Evolutionary conservation across 2,329 filamentous ascomycete species (phyloP).

Genomic region (Atkinsonella hypoxylon): DNA sequence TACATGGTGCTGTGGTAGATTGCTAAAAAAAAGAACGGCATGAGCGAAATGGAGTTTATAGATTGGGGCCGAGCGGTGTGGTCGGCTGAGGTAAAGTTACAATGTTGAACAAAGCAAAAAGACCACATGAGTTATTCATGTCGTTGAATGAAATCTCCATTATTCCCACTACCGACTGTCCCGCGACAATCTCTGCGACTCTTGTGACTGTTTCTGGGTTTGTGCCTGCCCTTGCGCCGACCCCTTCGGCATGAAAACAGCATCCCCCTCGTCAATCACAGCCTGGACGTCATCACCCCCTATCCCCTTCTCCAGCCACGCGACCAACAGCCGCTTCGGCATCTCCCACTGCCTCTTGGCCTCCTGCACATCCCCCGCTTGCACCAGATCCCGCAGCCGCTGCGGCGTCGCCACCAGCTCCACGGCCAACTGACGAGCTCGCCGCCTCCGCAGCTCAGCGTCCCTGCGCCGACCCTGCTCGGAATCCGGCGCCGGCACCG

Average conservation of each 20-base stretch:
- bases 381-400: slow-evolving; percentile 44
- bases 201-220: background rate
- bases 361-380: slow-evolving; percentile 46
- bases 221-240: slow-evolving; percentile 6
- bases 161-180: slow-evolving; percentile 3
- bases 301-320: slow-evolving; percentile 42
- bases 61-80: no score
- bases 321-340: slow-evolving; percentile 36
- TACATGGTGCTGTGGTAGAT: background rate
- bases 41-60: background rate
- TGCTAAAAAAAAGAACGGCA: background rate
- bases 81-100: background rate
- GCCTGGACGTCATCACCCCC: slow-evolving; percentile 43
- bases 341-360: slow-evolving; percentile 46
- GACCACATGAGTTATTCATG: background rate
- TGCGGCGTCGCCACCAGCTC: slow-evolving; percentile 52
- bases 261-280: slow-evolving; percentile 43
- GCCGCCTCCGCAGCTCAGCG: slow-evolving; percentile 21
- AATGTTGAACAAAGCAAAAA: background rate
- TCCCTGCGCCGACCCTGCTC: slow-evolving; percentile 23
- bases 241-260: slow-evolving; percentile 23
- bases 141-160: background rate
- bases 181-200: slow-evolving; percentile 10
- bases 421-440: slow-evolving; percentile 44
- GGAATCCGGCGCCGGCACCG: slow-evolving; percentile 34